These are phyloP conservation scores for Parastagonospora avenae DNA, from an alignment of 2,329 filamentous ascomycete species.

Conservation along the genomic window DNA sequence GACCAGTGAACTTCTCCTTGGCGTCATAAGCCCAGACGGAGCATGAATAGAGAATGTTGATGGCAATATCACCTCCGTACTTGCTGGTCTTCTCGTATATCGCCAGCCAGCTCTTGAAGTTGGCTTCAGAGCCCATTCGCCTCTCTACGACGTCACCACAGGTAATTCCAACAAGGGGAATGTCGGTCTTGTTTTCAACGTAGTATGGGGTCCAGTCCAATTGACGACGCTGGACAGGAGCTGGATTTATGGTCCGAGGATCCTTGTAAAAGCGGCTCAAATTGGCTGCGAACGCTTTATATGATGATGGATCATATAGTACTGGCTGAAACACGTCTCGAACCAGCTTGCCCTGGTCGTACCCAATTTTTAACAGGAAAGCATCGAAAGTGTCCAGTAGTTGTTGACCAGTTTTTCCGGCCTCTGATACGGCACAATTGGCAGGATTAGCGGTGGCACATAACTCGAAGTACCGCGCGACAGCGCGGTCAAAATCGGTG, in stretches of 20 bases:
- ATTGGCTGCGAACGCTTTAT: neutral
- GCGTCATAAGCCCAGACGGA: conserved; percentile 9
- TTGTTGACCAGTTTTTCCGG: conserved; percentile 1
- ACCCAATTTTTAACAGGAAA: neutral
- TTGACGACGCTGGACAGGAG: neutral
- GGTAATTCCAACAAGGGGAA: neutral
- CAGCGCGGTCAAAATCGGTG: conserved; percentile 2
- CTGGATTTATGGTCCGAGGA: neutral
- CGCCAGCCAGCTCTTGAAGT: conserved; percentile 1
- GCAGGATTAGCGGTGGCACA: conserved; percentile 56
- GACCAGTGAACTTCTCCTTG: conserved; percentile 8
- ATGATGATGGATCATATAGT: neutral
- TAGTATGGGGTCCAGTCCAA: neutral
- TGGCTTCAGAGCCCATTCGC: neutral
- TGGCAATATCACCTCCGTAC: conserved; percentile 1
- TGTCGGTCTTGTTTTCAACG: neutral
- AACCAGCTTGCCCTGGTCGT: neutral
- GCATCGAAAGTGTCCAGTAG: neutral
- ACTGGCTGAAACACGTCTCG: neutral
- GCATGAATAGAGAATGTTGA: conserved; percentile 1
- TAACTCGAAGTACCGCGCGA: conserved; percentile 57
- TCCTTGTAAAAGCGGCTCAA: neutral
- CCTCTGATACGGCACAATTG: conserved; percentile 6
- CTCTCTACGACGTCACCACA: conserved; percentile 1
- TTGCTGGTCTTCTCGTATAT: conserved; percentile 2